Evolutionary conservation across 2,329 filamentous ascomycete species (phyloP).

Genomic region (Davidsoniella neocaledoniae): DNA sequence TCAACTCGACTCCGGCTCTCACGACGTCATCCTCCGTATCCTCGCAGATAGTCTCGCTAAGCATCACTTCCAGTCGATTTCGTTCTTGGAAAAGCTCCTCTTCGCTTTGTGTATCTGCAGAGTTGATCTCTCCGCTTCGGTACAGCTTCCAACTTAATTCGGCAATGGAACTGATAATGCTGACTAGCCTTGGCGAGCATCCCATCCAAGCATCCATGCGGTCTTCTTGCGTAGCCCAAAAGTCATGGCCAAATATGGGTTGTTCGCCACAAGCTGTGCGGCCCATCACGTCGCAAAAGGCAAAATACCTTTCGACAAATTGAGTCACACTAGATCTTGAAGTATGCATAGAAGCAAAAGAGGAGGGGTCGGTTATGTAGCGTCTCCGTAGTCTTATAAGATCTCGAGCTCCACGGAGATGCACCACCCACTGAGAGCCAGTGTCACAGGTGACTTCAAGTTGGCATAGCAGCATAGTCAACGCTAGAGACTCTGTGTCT

Average conservation of each 20-base stretch:
- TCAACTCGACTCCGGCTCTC: slow-evolving; percentile 23
- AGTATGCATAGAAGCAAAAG: not conserved
- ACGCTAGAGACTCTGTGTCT: slow-evolving; percentile 12
- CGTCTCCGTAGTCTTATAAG: slow-evolving; percentile 18
- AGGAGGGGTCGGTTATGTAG: slow-evolving; percentile 15
- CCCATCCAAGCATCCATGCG: slow-evolving; percentile 27
- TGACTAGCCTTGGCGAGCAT: slow-evolving; percentile 26
- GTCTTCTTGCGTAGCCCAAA: slow-evolving; percentile 23
- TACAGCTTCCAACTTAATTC: slow-evolving; percentile 23
- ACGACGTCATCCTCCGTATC: slow-evolving; percentile 18
- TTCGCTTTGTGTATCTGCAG: too few species aligned
- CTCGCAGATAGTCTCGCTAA: too few species aligned
- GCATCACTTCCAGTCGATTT: too few species aligned
- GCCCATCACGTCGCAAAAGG: slow-evolving; percentile 30
- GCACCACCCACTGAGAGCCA: slow-evolving; percentile 26
- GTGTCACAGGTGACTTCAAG: slow-evolving; percentile 18
- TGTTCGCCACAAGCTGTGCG: slow-evolving; percentile 27
- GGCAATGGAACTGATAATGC: slow-evolving; percentile 24
- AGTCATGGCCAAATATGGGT: slow-evolving; percentile 25
- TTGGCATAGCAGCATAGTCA: slow-evolving; percentile 14
- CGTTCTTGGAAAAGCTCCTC: too few species aligned
- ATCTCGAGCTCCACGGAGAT: slow-evolving; percentile 26
- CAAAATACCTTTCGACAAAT: slow-evolving; percentile 26
- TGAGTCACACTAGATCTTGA: slow-evolving; percentile 2
- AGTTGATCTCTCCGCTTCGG: slow-evolving; percentile 14